Conservation (phyloP, 176 grass and related monocot genomes). For the Phoenix dactylifera region DNA sequence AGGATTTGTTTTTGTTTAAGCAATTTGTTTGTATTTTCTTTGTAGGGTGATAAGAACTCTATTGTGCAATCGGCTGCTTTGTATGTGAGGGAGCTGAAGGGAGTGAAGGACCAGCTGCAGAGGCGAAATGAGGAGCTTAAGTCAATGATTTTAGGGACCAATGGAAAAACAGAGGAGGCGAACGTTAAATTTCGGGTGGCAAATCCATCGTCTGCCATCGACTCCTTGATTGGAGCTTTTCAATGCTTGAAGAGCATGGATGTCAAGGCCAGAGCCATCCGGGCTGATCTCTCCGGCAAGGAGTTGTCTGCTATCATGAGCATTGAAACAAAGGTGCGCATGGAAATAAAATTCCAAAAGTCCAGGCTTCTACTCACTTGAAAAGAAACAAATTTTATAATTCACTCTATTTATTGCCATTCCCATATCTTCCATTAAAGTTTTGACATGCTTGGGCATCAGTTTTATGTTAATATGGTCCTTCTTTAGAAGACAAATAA, state of each 20-base stretch:
- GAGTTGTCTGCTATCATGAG: constrained; percentile 43
- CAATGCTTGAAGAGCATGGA: constrained; percentile 51
- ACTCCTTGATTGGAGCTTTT: constrained; percentile 74
- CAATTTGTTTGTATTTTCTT: neutral
- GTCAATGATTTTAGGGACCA: constrained; percentile 40
- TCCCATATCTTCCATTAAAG: too few species aligned
- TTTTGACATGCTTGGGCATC: too few species aligned
- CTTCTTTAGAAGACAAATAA: too few species aligned
- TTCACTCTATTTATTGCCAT: too few species aligned
- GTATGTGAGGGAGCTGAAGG: constrained; percentile 57
- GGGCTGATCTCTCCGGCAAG: constrained; percentile 23
- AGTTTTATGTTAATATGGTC: too few species aligned
- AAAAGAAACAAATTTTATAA: neutral
- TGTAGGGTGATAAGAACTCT: constrained; percentile 71
- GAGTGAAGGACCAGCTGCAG: constrained; percentile 33
- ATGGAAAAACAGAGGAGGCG: constrained; percentile 28
- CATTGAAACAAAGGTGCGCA: constrained; percentile 63
- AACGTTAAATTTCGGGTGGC: constrained; percentile 58
- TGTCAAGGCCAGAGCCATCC: constrained; percentile 49
- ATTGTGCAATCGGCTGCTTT: constrained; percentile 60
- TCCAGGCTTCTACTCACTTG: too few species aligned
- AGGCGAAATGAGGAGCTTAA: constrained; percentile 51
- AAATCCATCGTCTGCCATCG: constrained; percentile 41
- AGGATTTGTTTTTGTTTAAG: too few species aligned
- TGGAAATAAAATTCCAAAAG: too few species aligned